Base-by-base conservation (phyloP, 1,284 basidiomycete species). In the Polyporus tsugae region DNA sequence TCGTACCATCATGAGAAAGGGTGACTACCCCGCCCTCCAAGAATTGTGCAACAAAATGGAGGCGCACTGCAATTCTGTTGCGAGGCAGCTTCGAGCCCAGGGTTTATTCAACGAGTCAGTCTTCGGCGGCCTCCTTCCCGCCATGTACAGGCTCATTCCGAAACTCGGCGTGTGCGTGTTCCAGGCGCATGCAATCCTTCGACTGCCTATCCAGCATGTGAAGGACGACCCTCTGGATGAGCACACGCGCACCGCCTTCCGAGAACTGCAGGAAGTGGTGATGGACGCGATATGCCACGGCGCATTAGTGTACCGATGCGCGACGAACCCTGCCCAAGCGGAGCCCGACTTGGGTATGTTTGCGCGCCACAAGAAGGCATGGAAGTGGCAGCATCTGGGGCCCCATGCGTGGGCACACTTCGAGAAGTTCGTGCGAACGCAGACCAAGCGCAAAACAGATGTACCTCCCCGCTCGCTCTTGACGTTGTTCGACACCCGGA, bases 151-250 rank as follows among this genome's bases (percentile, higher is more conserved):
- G n/a, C 13, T 15, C 25, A 53, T 29, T 11, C 29, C 52, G 15
- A 17, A 33, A 11, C 2, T 33, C 13, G 25, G 13, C 11, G 6
- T 33, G 6, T 53, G 52, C 25, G 29, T 53, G 11, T 29, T 53
- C 52, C 52, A 53, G 52, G 29, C 52, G 10, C 52, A 53, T 25
- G 52, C 52, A 33, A 13, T 53, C 25, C 52, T 53, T 15, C 52
- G 52, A 22, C n/a, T 53, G 33, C 52, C 52, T 15, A 33, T 53
- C 5, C 29, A 33, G 13, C 52, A 53, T 33, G 52, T 53, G 9
- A 53, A 53, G 25, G 52, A 53, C 25, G 52, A 53, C 52, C 11
- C 52, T 33, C 29, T 17, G 29, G 25, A 53, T 11, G 52, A 53
- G 22, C 29, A 15, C 6, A 53, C 52, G 10, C 25, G 52, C 52